Conservation (phyloP, 805 yeast species). For the Candida tammaniensis region DNA sequence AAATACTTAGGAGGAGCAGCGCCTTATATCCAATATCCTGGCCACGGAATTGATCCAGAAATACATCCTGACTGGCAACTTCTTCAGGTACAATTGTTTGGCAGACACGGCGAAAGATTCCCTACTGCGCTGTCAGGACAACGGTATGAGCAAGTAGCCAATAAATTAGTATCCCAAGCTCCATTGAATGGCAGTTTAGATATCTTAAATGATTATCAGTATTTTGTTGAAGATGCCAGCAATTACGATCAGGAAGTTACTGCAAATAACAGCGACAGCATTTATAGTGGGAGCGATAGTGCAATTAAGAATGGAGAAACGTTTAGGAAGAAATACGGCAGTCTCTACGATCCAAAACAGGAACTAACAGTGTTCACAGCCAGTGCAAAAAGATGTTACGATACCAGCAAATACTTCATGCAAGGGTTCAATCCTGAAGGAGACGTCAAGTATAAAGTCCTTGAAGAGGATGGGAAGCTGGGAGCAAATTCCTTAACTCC, state of each 20-base stretch:
- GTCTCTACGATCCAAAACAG: constrained; percentile 34
- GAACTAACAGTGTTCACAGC: constrained; percentile 53
- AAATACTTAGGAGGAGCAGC: constrained; percentile 53
- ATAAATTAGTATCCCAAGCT: constrained; percentile 19
- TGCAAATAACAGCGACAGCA: constrained; percentile 38
- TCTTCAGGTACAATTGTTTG: constrained; percentile 66
- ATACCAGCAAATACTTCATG: constrained; percentile 54
- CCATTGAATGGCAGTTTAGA: constrained; percentile 47
- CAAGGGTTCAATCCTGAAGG: constrained; percentile 46
- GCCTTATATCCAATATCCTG: constrained; percentile 51
- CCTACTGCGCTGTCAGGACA: constrained; percentile 30
- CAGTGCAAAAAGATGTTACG: constrained; percentile 52
- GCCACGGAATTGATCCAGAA: constrained; percentile 51
- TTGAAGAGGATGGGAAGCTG: constrained; percentile 43
- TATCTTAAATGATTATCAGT: constrained; percentile 52
- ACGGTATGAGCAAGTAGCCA: constrained; percentile 20
- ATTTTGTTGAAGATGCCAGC: constrained; percentile 37
- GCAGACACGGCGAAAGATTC: constrained; percentile 79
- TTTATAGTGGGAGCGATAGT: constrained; percentile 52
- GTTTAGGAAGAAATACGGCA: constrained; percentile 49
- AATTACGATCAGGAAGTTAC: constrained; percentile 49
- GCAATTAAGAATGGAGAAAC: constrained; percentile 48
- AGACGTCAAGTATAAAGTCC: constrained; percentile 29
- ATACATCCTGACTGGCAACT: constrained; percentile 49
- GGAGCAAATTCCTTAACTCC: constrained; percentile 66